A percentile compares a stretch with the other conserved stretches of the same genome.
Evolutionary conservation across 2,329 filamentous ascomycete genomes (phyloP).

Genomic region (Pestalotiopsis fici): DNA sequence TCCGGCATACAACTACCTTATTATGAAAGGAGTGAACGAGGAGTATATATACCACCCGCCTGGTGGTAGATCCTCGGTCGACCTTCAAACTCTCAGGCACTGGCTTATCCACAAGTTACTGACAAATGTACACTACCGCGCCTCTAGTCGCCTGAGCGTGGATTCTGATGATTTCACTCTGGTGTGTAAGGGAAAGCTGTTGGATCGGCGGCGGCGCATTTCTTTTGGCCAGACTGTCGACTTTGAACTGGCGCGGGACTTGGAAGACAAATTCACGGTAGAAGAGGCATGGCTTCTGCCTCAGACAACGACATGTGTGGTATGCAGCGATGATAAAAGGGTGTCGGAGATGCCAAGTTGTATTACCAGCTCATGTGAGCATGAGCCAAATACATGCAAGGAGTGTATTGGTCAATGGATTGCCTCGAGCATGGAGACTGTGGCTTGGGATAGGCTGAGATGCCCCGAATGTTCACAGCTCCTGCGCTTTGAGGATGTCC

Average conservation of each 20-base stretch:
- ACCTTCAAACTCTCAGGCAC: conserved; percentile 15
- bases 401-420: conserved; percentile 36
- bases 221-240: conserved; percentile 26
- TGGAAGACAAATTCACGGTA: conserved; percentile 26
- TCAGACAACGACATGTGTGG: conserved; percentile 27
- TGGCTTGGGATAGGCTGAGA: conserved; percentile 31
- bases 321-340: conserved; percentile 35
- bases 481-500: conserved; percentile 31
- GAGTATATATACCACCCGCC: conserved; percentile 32
- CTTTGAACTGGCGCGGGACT: conserved; percentile 27
- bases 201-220: conserved; percentile 16
- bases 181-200: conserved; percentile 11
- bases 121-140: conserved; percentile 13
- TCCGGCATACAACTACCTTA: conserved; percentile 20
- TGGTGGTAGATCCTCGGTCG: conserved; percentile 10
- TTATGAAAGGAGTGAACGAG: conserved; percentile 30
- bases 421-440: conserved; percentile 25
- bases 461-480: conserved; percentile 35
- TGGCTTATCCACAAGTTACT: conserved; percentile 19
- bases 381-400: conserved; percentile 30
- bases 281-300: conserved; percentile 35
- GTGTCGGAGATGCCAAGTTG: conserved; percentile 32
- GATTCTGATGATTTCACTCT: conserved; percentile 20
- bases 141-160: conserved; percentile 12
- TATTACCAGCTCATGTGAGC: conserved; percentile 28